A percentile compares a stretch with the other conserved stretches of the same genome.
Evolutionary conservation across 2,329 filamentous ascomycete genomes (phyloP).

Genomic region (Pestalotiopsis fici): DNA sequence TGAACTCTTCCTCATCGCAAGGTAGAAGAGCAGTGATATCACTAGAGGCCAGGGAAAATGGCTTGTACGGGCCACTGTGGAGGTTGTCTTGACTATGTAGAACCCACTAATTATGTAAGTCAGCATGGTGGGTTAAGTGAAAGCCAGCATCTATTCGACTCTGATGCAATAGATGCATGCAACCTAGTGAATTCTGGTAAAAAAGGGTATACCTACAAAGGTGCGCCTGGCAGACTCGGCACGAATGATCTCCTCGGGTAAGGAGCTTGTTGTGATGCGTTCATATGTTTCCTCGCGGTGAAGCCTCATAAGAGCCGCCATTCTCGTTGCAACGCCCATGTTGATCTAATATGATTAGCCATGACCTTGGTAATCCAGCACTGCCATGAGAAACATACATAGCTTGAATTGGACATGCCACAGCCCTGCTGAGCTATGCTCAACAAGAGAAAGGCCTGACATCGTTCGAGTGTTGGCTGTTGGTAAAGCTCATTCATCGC

Average conservation of each 20-base stretch:
- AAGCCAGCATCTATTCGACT: too few species aligned
- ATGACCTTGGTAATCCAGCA: background rate
- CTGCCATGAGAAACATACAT: conserved; percentile 38
- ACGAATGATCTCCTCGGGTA: conserved; percentile 44
- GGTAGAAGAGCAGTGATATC: conserved; percentile 58
- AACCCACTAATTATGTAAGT: conserved; percentile 50
- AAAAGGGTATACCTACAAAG: conserved; percentile 41
- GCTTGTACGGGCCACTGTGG: conserved; percentile 52
- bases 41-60: conserved; percentile 49
- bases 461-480: conserved; percentile 53
- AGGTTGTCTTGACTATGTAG: conserved; percentile 60
- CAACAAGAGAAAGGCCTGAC: conserved; percentile 60
- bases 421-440: conserved; percentile 61
- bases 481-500: conserved; percentile 53
- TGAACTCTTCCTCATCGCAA: conserved; percentile 53
- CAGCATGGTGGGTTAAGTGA: conserved; percentile 7
- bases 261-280: conserved; percentile 38
- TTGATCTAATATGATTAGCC: conserved; percentile 45
- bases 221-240: conserved; percentile 60
- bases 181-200: background rate
- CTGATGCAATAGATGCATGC: background rate
- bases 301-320: conserved; percentile 56
- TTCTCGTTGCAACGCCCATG: conserved; percentile 56
- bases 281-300: conserved; percentile 58
- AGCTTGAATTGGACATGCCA: conserved; percentile 53